Evolutionary conservation across 2,329 filamentous ascomycete genomes (phyloP), one percentile per base, ranked within the genome.

Genomic region (Cladosporium velox): DNA sequence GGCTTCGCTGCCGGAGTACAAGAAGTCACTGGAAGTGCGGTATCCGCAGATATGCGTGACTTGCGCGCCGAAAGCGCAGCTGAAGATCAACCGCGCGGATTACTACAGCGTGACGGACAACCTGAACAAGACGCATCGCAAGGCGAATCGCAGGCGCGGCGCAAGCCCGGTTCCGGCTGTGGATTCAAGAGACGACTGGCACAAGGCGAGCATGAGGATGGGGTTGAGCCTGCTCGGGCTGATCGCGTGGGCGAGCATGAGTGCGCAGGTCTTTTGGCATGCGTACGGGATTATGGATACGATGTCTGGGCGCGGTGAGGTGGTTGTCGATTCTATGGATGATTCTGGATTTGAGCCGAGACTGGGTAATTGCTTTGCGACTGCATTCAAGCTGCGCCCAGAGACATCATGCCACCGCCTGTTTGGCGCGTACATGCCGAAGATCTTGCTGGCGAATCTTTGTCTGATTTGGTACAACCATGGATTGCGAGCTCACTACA

Each of bases 41-140:
- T 98, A 97, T 75, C 95, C 95, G 0, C 92, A 95, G 74, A 90
- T 97, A 66, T 99, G 95, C 80, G 85, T 85, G 68, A 83, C 87
- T 55, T 99, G 95, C 78, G 90, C 91, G 69, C 90, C 89, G 6
- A 87, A 83, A 67, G 93, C 94, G 26, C 86, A 90, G 68, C 60
- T 64, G 66, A 70, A 70, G 65, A 73, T 77, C 64, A 70, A 77
- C 52, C 67, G 70, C 14, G 71, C 73, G 59, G 74, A 77, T 63
- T 73, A 74, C 63, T 73, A 74, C 64, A 73, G 72, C 55, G 69
- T 74, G 47, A 72, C 73, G 21, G 67, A 73, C 32, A 67, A 67
- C 38, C 35, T 64, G 55, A 73, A 75, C 59, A 69, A 68, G 35
- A 66, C 96, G 35, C 85, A 90, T 60, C 86, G 90, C 68, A 64